Conservation (phyloP, 495 filamentous ascomycete genomes). For the Clavariopsis aquatica region DNA sequence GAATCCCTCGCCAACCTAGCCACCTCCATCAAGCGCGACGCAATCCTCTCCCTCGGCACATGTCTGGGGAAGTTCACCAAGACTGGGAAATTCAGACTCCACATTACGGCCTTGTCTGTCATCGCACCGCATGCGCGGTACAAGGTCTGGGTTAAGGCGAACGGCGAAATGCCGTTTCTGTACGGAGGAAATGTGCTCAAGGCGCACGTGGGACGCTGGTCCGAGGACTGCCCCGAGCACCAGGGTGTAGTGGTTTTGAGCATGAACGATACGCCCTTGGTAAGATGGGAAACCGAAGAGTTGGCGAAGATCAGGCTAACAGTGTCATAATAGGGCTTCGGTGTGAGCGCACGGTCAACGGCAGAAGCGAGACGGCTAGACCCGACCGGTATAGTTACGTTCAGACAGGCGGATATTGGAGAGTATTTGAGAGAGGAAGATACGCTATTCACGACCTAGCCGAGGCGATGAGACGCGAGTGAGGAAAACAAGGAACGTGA, state of each 20-base stretch:
- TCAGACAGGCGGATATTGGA: slow-evolving; percentile 85
- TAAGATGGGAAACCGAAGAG: slow-evolving; percentile 41
- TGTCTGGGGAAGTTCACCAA: slow-evolving; percentile 70
- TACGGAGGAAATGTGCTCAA: slow-evolving; percentile 90
- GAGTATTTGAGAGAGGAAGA: slow-evolving; percentile 83
- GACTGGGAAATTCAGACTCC: slow-evolving; percentile 82
- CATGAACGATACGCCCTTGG: slow-evolving; percentile 75
- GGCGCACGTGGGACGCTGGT: slow-evolving; percentile 87
- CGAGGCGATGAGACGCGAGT: not conserved
- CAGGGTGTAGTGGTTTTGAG: slow-evolving; percentile 72
- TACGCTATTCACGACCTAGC: slow-evolving; percentile 48
- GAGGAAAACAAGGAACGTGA: too few relatives aligned
- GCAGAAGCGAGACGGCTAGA: slow-evolving; percentile 78
- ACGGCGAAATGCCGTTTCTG: slow-evolving; percentile 92
- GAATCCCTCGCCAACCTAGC: slow-evolving; percentile 89
- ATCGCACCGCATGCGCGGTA: slow-evolving; percentile 86
- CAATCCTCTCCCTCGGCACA: slow-evolving; percentile 80
- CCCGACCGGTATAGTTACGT: slow-evolving; percentile 82
- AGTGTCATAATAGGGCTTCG: slow-evolving; percentile 62
- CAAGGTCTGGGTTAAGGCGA: slow-evolving; percentile 92
- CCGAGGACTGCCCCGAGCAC: slow-evolving; percentile 82
- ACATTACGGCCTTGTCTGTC: slow-evolving; percentile 81
- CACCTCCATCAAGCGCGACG: slow-evolving; percentile 73
- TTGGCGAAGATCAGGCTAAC: not conserved
- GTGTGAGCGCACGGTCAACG: slow-evolving; percentile 79